Percentiles rank a stretch among this genome's conserved stretches.
Conservation (phyloP, 495 filamentous ascomycete species). For the Aspergillus cristatus region DNA sequence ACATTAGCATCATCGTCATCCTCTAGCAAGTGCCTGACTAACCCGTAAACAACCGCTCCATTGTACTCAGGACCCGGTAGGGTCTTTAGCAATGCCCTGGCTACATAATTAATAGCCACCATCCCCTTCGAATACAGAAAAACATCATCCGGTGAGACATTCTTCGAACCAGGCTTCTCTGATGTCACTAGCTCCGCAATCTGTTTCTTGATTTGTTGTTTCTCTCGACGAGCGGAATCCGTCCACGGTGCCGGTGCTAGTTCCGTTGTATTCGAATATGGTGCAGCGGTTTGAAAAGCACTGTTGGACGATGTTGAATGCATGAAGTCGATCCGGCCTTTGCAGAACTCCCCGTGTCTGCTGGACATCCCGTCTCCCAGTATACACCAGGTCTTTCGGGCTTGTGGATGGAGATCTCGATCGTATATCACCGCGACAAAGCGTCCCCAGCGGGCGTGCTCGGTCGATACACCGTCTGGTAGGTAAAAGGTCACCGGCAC, state of each 20-base stretch:
- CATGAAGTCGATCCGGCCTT: slow-evolving; percentile 13
- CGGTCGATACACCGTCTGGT: background rate
- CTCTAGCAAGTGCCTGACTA: background rate
- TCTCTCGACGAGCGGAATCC: slow-evolving; percentile 64
- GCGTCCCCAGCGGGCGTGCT: background rate
- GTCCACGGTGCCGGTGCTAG: slow-evolving; percentile 37
- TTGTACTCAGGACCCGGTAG: slow-evolving; percentile 12
- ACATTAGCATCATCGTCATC: too few species aligned
- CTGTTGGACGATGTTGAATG: slow-evolving; percentile 5
- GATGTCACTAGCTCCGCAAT: slow-evolving; percentile 20
- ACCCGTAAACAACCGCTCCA: slow-evolving; percentile 28
- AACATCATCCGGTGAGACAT: slow-evolving; percentile 41
- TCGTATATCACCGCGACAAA: background rate
- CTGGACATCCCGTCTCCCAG: slow-evolving; percentile 29
- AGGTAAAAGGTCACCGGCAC: background rate
- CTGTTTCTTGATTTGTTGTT: slow-evolving; percentile 46
- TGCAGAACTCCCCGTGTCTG: slow-evolving; percentile 29
- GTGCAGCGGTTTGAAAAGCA: slow-evolving; percentile 4
- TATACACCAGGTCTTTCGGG: slow-evolving; percentile 21
- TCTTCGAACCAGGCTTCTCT: slow-evolving; percentile 13
- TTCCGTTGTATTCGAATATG: background rate
- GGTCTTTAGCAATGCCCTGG: slow-evolving; percentile 6
- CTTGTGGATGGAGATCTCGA: background rate
- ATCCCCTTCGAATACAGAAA: slow-evolving; percentile 38
- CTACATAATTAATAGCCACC: slow-evolving; percentile 25